Conservation (phyloP, 2,329 filamentous ascomycete genomes). For the Aureobasidium vineae region DNA sequence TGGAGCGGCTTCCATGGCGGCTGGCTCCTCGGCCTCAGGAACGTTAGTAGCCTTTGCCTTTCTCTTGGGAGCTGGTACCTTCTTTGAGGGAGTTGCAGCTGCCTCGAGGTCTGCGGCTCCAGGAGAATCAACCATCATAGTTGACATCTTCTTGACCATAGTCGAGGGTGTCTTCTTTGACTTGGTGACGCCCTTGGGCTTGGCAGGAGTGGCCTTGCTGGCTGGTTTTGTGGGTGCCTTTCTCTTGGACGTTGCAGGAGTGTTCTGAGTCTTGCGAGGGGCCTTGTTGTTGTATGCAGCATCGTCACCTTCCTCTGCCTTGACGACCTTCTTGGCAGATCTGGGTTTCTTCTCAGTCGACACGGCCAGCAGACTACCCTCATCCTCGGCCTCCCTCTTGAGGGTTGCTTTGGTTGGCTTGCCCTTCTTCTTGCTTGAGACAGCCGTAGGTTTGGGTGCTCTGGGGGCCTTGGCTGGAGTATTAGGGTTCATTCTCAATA, state of each 20-base stretch:
- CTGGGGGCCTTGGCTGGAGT: too few relatives aligned
- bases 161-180: not conserved
- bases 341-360: not conserved
- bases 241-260: not conserved
- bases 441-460: not conserved
- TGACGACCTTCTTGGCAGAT: not conserved
- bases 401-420: not conserved
- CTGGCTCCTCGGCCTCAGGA: not conserved
- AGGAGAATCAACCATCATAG: not conserved
- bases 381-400: not conserved
- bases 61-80: not conserved
- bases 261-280: not conserved
- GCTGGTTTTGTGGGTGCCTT: not conserved
- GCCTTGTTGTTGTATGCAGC: not conserved
- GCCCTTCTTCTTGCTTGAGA: not conserved
- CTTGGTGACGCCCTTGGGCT: conserved; percentile 5
- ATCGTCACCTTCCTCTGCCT: not conserved
- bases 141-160: not conserved
- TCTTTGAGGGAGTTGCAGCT: not conserved
- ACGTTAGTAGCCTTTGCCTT: not conserved
- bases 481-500: too few relatives aligned
- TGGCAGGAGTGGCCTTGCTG: not conserved
- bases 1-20: too few relatives aligned
- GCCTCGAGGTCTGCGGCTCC: not conserved
- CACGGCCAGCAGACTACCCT: not conserved